Conservation (phyloP, 257 asterid genomes). For the Lithospermum erythrorhizon region DNA sequence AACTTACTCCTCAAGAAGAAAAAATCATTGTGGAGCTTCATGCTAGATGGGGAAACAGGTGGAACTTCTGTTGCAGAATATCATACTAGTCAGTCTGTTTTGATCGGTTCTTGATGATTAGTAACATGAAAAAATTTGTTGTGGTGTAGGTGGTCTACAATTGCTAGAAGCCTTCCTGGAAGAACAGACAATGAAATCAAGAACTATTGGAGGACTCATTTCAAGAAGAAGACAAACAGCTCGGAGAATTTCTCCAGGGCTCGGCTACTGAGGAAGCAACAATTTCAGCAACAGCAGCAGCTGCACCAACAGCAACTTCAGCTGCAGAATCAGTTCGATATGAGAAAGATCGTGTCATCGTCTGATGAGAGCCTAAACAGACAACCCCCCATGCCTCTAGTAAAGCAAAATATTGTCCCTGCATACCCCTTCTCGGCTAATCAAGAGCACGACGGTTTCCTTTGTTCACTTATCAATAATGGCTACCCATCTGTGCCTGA, state of each 20-base stretch:
- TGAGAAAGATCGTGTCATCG: conserved; percentile 29
- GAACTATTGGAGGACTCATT: conserved; percentile 84
- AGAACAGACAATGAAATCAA: conserved; percentile 78
- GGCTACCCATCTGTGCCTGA: neutral
- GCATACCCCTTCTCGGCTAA: neutral
- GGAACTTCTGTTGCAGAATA: neutral
- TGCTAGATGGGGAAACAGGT: conserved; percentile 95
- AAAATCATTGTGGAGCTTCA: conserved; percentile 61
- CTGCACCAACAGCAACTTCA: conserved; percentile 27
- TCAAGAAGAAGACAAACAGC: conserved; percentile 47
- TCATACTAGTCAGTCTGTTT: no score
- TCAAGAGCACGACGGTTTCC: neutral
- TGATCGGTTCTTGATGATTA: neutral
- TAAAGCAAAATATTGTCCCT: conserved; percentile 25
- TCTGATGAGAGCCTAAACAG: conserved; percentile 25
- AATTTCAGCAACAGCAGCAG: conserved; percentile 42
- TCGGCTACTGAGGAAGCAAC: conserved; percentile 47
- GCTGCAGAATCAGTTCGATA: conserved; percentile 27
- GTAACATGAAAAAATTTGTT: neutral
- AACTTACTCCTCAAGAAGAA: conserved; percentile 80
- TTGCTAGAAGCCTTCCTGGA: conserved; percentile 78
- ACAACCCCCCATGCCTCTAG: conserved; percentile 16
- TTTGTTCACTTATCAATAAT: neutral
- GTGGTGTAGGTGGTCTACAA: conserved; percentile 62
- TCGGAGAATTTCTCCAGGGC: conserved; percentile 24